phyloP scores from a whole-genome alignment of 495 filamentous ascomycete genomes.

The Pyronema omphalodes region DNA sequence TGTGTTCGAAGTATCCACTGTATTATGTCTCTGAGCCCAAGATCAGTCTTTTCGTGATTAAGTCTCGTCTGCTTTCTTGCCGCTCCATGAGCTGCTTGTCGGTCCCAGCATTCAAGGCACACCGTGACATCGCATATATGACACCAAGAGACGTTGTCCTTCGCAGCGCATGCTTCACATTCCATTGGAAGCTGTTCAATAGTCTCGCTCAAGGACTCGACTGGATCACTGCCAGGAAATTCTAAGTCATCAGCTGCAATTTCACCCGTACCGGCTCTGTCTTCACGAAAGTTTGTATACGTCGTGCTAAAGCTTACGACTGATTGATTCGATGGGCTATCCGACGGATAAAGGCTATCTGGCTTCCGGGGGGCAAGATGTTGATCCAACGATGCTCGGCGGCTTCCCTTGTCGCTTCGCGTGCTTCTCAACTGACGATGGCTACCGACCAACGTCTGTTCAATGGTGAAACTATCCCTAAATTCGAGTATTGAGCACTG shows the following conservation, averaged over 20 bases:
- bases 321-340: too few relatives aligned
- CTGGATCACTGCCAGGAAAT: neutral
- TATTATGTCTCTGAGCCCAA: neutral
- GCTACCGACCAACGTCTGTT: too few relatives aligned
- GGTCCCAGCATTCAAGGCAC: neutral
- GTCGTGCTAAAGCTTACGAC: too few relatives aligned
- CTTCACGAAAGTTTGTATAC: too few relatives aligned
- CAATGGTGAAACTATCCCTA: too few relatives aligned
- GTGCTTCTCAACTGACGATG: too few relatives aligned
- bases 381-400: too few relatives aligned
- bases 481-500: too few relatives aligned
- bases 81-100: neutral
- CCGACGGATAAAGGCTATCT: too few relatives aligned
- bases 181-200: neutral
- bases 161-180: neutral
- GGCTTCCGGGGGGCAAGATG: too few relatives aligned
- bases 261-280: too few relatives aligned
- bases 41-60: neutral
- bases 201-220: neutral
- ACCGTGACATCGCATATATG: neutral
- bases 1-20: conserved; percentile 12
- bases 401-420: too few relatives aligned
- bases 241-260: neutral
- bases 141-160: neutral
- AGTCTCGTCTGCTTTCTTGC: neutral